Base-by-base conservation (phyloP, 1,139 yeast species). In the Hemisphaericaspora xylofermentans region DNA sequence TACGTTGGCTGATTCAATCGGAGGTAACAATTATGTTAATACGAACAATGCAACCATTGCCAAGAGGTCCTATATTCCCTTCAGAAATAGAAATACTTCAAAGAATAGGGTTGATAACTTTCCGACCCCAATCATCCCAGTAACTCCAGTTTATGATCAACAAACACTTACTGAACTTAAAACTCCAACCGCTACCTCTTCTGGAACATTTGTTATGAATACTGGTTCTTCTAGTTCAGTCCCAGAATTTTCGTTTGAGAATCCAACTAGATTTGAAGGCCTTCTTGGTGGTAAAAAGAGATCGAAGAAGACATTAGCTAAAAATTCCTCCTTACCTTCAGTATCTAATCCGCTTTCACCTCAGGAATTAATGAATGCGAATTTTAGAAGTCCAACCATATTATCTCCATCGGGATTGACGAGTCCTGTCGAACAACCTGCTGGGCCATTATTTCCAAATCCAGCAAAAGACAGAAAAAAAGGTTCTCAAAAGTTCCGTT, bases 1-100 rank as follows among this genome's bases (percentile, higher is more conserved):
- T 7, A 78, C 86, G 25, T 68, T 87, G 51, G 89, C 84, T 0
- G 88, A 82, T 48, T 74, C 83, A 2, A 76, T 77, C 50, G 75
- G 72, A 16, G 53, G 60, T 1, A 45, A 54, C 5, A 54, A 56
- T 30, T 43, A 50, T 33, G 51, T 51, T 5, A 52, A 50, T 16
- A 51, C 50, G 8, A 55, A 48, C 12, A 47, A 51, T 4, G 45
- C 59, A 1, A 44, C 53, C 9, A 49, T 48, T 13, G 48, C 62
- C 10, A 68, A 64, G 44, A 52, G 70, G 40, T 70, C 75, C 6
- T 71, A 71, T 46, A 65, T 72, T 40, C 77, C 78, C n/a, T 72
- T 72, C 53, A 53, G 75, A 41, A 60, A 67, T 33, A 57, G 66
- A 42, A 51, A 48, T 39, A 55, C 45, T 15, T 32, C 48, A 10